These are phyloP conservation scores for Lactuca sativa DNA, from an alignment of 129 eudicot genomes.

Conservation along the genomic window DNA sequence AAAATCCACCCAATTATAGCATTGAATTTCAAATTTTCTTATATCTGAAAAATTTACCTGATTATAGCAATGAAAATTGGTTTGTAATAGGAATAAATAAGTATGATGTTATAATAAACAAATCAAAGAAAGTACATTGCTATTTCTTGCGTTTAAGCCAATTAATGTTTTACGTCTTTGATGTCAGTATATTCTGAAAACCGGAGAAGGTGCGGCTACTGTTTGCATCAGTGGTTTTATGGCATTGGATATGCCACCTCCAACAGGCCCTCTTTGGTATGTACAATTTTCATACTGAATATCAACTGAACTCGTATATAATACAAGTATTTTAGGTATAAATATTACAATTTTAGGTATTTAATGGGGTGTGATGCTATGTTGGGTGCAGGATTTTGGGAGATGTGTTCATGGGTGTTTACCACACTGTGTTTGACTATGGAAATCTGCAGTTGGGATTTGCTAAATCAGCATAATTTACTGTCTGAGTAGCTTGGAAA, in stretches of 20 bases:
- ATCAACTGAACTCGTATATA: neutral
- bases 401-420: slow-evolving; percentile 90
- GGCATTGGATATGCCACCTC: slow-evolving; percentile 80
- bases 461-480: slow-evolving; percentile 64
- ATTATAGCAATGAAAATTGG: too few relatives aligned
- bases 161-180: neutral
- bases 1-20: neutral
- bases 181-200: slow-evolving; percentile 74
- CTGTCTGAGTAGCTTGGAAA: slow-evolving; percentile 19
- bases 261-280: slow-evolving; percentile 92
- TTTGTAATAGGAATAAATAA: neutral
- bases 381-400: slow-evolving; percentile 80
- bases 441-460: slow-evolving; percentile 84
- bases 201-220: slow-evolving; percentile 59
- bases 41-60: too few relatives aligned
- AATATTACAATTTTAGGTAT: too few relatives aligned
- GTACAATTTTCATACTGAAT: neutral
- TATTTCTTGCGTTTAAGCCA: too few relatives aligned
- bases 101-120: too few relatives aligned
- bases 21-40: too few relatives aligned
- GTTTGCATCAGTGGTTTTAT: slow-evolving; percentile 80
- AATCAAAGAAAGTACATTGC: too few relatives aligned
- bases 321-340: too few relatives aligned
- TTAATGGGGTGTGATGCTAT: neutral
- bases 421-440: slow-evolving; percentile 89